A percentile compares a stretch with the other conserved stretches of the same genome.
phyloP scores from a whole-genome alignment of 306 rosid genomes.

The Lablab purpureus region DNA sequence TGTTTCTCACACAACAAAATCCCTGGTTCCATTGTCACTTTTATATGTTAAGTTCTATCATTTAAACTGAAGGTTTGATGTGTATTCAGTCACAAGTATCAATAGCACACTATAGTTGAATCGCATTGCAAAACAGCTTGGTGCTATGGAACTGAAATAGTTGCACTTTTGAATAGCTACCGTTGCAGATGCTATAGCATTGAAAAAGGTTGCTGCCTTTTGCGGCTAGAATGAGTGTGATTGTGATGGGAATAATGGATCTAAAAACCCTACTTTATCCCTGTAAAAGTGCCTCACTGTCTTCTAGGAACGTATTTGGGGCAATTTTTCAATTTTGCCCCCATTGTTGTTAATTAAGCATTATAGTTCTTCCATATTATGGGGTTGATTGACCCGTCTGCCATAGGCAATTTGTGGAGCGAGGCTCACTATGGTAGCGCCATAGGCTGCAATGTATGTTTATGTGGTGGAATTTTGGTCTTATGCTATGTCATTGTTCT shows the following conservation, averaged over 20 bases:
- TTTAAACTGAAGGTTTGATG: constrained; percentile 32
- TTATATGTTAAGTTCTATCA: neutral
- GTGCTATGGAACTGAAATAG: neutral
- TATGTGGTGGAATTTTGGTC: neutral
- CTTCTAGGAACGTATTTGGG: neutral
- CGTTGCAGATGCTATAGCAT: neutral
- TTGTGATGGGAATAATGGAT: neutral
- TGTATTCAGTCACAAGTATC: neutral
- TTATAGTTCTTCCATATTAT: neutral
- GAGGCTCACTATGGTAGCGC: neutral
- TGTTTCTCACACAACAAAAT: constrained; percentile 25
- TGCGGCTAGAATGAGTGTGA: neutral
- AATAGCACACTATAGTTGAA: neutral
- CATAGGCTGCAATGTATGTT: neutral
- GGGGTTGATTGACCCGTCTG: neutral
- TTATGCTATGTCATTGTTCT: neutral
- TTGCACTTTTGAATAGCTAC: too few species aligned
- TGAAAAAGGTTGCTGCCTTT: neutral
- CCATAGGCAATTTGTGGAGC: neutral
- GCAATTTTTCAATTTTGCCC: neutral
- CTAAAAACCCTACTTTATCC: neutral
- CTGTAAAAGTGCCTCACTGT: neutral
- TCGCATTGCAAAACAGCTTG: neutral
- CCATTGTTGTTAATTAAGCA: neutral
- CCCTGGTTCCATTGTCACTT: neutral